Evolutionary conservation across 1,284 basidiomycete genomes (phyloP).

Genomic region (Heterobasidion occidentale): DNA sequence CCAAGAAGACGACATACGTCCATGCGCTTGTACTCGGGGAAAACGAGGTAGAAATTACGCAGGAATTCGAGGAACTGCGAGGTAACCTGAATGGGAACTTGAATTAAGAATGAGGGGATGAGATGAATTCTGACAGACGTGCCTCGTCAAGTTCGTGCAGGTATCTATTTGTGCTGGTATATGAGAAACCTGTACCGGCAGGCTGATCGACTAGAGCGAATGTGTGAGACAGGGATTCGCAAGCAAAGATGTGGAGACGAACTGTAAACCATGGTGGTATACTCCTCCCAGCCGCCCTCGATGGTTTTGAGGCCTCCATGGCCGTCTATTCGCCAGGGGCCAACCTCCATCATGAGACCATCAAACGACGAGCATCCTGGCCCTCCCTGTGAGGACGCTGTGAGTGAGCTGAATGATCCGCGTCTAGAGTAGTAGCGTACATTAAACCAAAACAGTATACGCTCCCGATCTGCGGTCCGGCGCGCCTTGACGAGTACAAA

Average conservation of each 20-base stretch:
- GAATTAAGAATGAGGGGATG: not conserved
- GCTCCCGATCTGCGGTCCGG: conserved; percentile 78
- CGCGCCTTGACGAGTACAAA: conserved; percentile 91
- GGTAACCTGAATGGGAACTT: conserved; percentile 51
- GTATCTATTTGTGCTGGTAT: conserved; percentile 80
- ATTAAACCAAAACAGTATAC: conserved; percentile 96
- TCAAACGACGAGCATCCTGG: conserved; percentile 98
- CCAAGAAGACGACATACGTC: conserved; percentile 57
- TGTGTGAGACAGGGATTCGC: not conserved
- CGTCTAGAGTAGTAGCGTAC: conserved; percentile 31
- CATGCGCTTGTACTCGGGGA: conserved; percentile 79
- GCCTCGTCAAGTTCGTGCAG: conserved; percentile 76
- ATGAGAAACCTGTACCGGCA: conserved; percentile 92
- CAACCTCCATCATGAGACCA: conserved; percentile 96
- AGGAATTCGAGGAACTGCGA: conserved; percentile 82
- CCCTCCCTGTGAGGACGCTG: conserved; percentile 54
- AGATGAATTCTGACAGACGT: conserved; percentile 9
- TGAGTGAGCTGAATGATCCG: no score
- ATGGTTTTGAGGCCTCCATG: conserved; percentile 72
- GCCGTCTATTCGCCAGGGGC: conserved; percentile 82
- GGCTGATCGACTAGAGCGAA: conserved; percentile 81
- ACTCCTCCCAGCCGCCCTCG: conserved; percentile 98
- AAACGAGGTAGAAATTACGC: conserved; percentile 81
- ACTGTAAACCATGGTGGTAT: conserved; percentile 94
- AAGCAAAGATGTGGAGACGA: conserved; percentile 20